These are phyloP conservation scores for Triticum urartu DNA, from an alignment of 176 grass and related monocot species.

Conservation along the genomic window DNA sequence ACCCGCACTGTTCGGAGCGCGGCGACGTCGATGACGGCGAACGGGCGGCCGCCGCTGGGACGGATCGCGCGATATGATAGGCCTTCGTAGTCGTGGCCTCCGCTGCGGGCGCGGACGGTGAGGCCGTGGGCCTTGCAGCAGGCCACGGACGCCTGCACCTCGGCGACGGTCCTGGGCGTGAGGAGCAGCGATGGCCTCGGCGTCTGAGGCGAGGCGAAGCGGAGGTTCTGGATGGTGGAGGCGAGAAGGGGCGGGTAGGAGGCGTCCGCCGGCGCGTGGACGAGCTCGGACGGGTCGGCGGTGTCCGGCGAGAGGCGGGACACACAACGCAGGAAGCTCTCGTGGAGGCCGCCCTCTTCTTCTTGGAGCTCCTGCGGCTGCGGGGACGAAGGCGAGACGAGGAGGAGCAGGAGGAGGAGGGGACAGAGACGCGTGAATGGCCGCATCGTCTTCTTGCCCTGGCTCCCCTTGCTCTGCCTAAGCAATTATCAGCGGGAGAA, in stretches of 20 bases:
- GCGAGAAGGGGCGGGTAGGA: conserved; percentile 39
- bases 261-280: conserved; percentile 23
- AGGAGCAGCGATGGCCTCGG: conserved; percentile 44
- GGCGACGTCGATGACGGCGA: conserved; percentile 57
- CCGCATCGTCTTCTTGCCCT: conserved; percentile 1
- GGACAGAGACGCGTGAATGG: not conserved
- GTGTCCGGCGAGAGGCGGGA: conserved; percentile 34
- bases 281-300: conserved; percentile 29
- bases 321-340: conserved; percentile 59
- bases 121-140: conserved; percentile 40
- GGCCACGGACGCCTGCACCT: conserved; percentile 44
- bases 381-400: conserved; percentile 11
- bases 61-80: conserved; percentile 51
- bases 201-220: conserved; percentile 36
- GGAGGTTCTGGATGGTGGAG: conserved; percentile 65
- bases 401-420: not conserved
- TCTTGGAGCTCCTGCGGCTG: not conserved
- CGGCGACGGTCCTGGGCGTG: conserved; percentile 21
- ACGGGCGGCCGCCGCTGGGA: not conserved
- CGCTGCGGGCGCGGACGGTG: conserved; percentile 48
- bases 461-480: not conserved
- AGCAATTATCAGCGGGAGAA: not conserved
- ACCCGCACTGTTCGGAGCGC: conserved; percentile 36
- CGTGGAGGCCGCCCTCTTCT: not conserved
- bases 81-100: conserved; percentile 74